Evolutionary conservation across 495 filamentous ascomycete species (phyloP).

Genomic region (Apiosordaria backusii): DNA sequence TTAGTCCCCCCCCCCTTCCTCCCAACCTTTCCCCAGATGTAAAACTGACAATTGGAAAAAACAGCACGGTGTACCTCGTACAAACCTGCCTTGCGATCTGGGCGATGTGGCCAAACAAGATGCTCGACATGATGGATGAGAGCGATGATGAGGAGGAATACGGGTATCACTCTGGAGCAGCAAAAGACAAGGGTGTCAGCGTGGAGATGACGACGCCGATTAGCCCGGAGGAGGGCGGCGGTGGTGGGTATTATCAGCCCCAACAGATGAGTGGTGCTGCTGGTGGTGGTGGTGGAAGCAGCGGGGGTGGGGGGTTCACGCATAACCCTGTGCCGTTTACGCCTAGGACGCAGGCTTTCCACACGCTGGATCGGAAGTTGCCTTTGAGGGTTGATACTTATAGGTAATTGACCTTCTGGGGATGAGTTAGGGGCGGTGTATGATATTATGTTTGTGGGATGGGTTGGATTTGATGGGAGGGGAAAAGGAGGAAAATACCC

Average conservation of each 20-base stretch:
- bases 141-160: conserved; percentile 38
- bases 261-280: conserved; percentile 10
- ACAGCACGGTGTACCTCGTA: conserved; percentile 52
- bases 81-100: conserved; percentile 56
- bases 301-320: not conserved
- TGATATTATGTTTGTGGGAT: not conserved
- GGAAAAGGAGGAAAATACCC: conserved; percentile 1
- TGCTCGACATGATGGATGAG: conserved; percentile 37
- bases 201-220: conserved; percentile 43
- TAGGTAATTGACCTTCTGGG: conserved; percentile 2
- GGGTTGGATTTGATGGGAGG: not conserved
- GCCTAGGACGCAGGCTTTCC: conserved; percentile 53
- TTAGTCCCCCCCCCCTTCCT: conserved; percentile 41
- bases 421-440: not conserved
- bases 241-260: conserved; percentile 1
- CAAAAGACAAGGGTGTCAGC: conserved; percentile 25
- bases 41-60: conserved; percentile 9
- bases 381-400: conserved; percentile 28
- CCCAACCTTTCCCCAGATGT: not conserved
- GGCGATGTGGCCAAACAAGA: conserved; percentile 58
- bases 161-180: not conserved
- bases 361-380: conserved; percentile 49
- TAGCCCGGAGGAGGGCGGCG: not conserved
- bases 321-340: conserved; percentile 39
- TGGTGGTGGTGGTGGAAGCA: not conserved